phyloP scores from a whole-genome alignment of 768 basidiomycete species.

The Lyophyllum atratum region DNA sequence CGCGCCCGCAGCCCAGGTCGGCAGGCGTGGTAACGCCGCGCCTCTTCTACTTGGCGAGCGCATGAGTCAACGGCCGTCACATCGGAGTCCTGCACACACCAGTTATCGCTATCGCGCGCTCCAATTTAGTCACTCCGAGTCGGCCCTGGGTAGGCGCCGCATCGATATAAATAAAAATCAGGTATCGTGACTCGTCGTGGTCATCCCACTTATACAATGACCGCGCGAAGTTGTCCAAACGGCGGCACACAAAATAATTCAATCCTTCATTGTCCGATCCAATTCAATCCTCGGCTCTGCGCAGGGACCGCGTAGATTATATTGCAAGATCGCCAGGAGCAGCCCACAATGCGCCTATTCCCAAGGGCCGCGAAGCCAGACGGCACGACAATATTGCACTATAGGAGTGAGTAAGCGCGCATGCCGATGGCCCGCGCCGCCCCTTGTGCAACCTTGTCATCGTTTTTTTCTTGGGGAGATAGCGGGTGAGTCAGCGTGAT shows the following conservation, averaged over 20 bases:
- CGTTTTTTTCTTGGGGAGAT: background rate
- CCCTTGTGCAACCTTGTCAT: too few relatives aligned
- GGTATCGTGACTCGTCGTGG: background rate
- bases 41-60: background rate
- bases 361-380: background rate
- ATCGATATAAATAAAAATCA: too few relatives aligned
- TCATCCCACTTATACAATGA: background rate
- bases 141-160: too few relatives aligned
- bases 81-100: background rate
- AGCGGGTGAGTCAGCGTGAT: background rate
- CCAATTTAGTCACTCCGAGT: too few relatives aligned
- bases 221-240: background rate
- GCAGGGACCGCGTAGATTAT: background rate
- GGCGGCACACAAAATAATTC: too few relatives aligned
- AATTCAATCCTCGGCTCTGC: background rate
- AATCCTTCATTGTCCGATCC: background rate
- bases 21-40: background rate
- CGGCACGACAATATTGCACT: background rate
- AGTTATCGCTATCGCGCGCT: background rate
- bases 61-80: background rate
- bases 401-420: background rate
- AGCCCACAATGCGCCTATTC: background rate
- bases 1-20: background rate
- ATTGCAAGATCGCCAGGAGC: too few relatives aligned
- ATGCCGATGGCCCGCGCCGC: background rate